Percentiles rank a stretch among this genome's conserved stretches.
These are phyloP conservation scores for Prunus campanulata DNA, from an alignment of 306 rosid genomes.

Conservation along the genomic window DNA sequence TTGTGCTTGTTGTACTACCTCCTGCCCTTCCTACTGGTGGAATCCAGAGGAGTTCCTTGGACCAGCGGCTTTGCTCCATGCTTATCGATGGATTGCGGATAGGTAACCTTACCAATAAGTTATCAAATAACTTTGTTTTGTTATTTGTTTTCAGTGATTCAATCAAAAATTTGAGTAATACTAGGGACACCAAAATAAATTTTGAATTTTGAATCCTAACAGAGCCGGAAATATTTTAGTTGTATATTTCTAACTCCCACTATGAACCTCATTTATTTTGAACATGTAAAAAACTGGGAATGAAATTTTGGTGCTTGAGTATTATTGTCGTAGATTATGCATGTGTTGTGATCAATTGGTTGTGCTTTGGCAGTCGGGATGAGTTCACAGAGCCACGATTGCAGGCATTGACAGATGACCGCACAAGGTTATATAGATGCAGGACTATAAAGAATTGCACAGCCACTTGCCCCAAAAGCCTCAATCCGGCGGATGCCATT, in stretches of 20 bases:
- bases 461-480: constrained; percentile 40
- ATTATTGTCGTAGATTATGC: not conserved
- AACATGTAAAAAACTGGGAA: not conserved
- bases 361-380: constrained; percentile 22
- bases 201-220: not conserved
- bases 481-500: constrained; percentile 36
- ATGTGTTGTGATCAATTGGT: not conserved
- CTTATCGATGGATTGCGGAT: constrained; percentile 33
- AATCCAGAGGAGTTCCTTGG: constrained; percentile 43
- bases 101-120: constrained; percentile 17
- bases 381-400: constrained; percentile 22
- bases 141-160: too few relatives aligned
- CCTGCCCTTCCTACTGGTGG: constrained; percentile 55
- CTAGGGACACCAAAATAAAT: not conserved
- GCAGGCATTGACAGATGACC: constrained; percentile 35
- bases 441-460: constrained; percentile 34
- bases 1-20: constrained; percentile 44
- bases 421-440: constrained; percentile 24
- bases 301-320: not conserved
- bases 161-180: too few relatives aligned
- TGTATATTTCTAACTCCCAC: not conserved
- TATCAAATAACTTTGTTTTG: not conserved
- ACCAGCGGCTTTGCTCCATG: constrained; percentile 38
- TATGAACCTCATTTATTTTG: not conserved
- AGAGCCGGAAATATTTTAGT: not conserved